Conservation (phyloP, 1,284 basidiomycete species). For the Microbotryum lychnidis-dioicae region DNA sequence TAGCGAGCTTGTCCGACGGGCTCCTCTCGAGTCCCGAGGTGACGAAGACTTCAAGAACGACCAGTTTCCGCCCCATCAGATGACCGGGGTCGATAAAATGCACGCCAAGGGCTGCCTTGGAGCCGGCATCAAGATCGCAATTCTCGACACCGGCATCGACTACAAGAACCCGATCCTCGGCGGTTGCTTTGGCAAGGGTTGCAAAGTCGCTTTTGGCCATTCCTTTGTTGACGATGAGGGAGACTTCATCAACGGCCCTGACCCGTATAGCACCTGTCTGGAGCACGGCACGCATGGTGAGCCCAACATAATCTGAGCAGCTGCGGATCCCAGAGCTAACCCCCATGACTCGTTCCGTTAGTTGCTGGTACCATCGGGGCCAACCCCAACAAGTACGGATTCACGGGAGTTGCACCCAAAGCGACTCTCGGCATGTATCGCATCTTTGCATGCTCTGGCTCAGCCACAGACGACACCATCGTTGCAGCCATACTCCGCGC, state of each 20-base stretch:
- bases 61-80: slow-evolving; percentile 49
- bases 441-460: slow-evolving; percentile 3
- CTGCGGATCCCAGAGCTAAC: no score
- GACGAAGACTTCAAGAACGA: slow-evolving; percentile 44
- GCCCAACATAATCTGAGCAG: background rate
- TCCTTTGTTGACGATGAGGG: slow-evolving; percentile 47
- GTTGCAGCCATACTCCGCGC: no score
- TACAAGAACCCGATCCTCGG: slow-evolving; percentile 49
- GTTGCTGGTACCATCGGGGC: slow-evolving; percentile 31
- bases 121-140: slow-evolving; percentile 20
- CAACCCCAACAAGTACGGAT: slow-evolving; percentile 29
- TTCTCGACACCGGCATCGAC: slow-evolving; percentile 37
- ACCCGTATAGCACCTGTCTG: background rate
- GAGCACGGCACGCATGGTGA: slow-evolving; percentile 13
- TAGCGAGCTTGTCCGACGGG: no score
- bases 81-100: slow-evolving; percentile 49
- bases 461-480: background rate
- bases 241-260: slow-evolving; percentile 35
- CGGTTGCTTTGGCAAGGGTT: slow-evolving; percentile 54
- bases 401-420: slow-evolving; percentile 29
- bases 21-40: background rate
- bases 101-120: slow-evolving; percentile 36
- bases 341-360: background rate
- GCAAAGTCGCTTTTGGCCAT: slow-evolving; percentile 54
- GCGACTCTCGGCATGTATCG: slow-evolving; percentile 31